Percentiles rank a stretch among this genome's conserved stretches.
Conservation (phyloP, 208 protist genomes). For the Leishmania guyanensis region DNA sequence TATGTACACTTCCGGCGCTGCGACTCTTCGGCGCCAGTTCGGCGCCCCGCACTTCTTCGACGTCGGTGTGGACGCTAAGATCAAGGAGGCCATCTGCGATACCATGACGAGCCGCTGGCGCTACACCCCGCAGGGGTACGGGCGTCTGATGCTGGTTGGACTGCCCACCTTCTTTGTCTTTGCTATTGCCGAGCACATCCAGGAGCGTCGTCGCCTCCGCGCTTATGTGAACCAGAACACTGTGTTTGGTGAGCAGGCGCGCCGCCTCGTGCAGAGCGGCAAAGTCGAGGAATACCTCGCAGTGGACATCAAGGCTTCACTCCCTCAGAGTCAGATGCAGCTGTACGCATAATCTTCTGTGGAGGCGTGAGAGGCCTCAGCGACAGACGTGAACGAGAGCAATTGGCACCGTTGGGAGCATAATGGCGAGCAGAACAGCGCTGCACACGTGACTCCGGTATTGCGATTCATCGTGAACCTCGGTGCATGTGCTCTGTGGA, state of each 20-base stretch:
- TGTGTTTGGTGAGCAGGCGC: conserved; percentile 90
- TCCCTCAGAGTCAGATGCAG: conserved; percentile 55
- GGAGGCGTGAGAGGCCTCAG: background rate
- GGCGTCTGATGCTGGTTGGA: conserved; percentile 71
- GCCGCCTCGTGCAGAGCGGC: conserved; percentile 71
- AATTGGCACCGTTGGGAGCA: background rate
- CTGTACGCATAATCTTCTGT: conserved; percentile 59
- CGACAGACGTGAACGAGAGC: background rate
- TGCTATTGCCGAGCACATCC: conserved; percentile 69
- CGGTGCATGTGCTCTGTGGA: background rate
- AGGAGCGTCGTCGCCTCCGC: conserved; percentile 72
- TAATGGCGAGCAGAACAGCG: background rate
- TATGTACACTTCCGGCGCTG: conserved; percentile 74
- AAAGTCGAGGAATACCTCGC: conserved; percentile 90
- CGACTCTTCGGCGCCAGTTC: conserved; percentile 80
- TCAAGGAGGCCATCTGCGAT: conserved; percentile 65
- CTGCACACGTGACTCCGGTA: background rate
- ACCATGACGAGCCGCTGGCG: conserved; percentile 73
- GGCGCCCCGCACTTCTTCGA: conserved; percentile 89
- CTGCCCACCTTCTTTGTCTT: conserved; percentile 79
- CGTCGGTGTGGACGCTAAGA: conserved; percentile 66
- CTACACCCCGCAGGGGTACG: conserved; percentile 87
- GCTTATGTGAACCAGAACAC: conserved; percentile 83
- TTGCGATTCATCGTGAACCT: background rate
- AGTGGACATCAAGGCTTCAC: conserved; percentile 77